Conservation (phyloP, 352 stramenopile species). For the Phytopythium delawarense region DNA sequence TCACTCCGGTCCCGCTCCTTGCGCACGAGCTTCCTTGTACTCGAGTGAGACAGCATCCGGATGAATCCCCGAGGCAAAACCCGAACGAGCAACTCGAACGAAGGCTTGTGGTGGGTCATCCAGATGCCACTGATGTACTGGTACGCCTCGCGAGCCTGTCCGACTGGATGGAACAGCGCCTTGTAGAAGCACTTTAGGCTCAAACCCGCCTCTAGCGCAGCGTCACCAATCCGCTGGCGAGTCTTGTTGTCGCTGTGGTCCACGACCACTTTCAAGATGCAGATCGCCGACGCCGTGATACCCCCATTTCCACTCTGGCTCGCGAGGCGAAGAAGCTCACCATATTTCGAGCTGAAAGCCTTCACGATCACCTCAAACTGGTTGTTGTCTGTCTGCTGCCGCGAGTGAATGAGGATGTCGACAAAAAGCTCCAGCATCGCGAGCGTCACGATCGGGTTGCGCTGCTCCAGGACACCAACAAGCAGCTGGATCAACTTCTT, state of each 20-base stretch:
- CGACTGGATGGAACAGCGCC: conserved; percentile 60
- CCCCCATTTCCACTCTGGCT: conserved; percentile 47
- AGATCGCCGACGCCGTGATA: conserved; percentile 49
- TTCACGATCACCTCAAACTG: conserved; percentile 76
- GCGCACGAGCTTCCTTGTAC: conserved; percentile 54
- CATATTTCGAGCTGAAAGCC: conserved; percentile 45
- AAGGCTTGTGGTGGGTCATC: conserved; percentile 69
- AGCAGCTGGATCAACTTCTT: conserved; percentile 60
- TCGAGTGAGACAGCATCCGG: conserved; percentile 61
- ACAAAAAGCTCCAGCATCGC: conserved; percentile 60
- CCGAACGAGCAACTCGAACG: conserved; percentile 59
- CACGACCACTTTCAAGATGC: conserved; percentile 64
- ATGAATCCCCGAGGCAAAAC: conserved; percentile 73
- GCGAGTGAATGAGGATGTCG: conserved; percentile 56
- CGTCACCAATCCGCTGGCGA: conserved; percentile 64
- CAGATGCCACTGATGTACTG: conserved; percentile 75
- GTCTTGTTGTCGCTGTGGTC: conserved; percentile 60
- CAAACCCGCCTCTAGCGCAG: conserved; percentile 55
- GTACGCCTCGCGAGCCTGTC: conserved; percentile 59
- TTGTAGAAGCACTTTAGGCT: conserved; percentile 58
- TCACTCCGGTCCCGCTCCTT: conserved; percentile 39
- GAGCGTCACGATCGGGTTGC: conserved; percentile 45
- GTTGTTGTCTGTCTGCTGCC: conserved; percentile 63
- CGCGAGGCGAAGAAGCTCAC: conserved; percentile 43
- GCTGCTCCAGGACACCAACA: conserved; percentile 42